A percentile compares a stretch with the other conserved stretches of the same genome.
These are phyloP conservation scores for Beauveria sp. DNA, from an alignment of 2,329 filamentous ascomycete genomes.

Conservation along the genomic window DNA sequence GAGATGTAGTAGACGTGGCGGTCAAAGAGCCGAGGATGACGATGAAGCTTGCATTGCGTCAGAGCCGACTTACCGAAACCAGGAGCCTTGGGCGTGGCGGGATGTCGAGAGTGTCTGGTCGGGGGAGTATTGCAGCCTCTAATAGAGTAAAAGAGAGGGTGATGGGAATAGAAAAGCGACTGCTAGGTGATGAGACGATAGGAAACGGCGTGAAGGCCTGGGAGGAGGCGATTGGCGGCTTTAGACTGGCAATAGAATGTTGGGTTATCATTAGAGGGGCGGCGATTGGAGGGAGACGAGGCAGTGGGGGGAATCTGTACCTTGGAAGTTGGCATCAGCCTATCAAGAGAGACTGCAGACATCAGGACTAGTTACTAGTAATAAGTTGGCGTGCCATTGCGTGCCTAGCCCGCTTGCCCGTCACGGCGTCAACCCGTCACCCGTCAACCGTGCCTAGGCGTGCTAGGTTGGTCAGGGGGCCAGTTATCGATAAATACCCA, in stretches of 20 bases:
- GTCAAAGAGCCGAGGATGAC: not conserved
- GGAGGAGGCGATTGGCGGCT: conserved; percentile 7
- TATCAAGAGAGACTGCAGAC: too few relatives aligned
- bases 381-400: too few relatives aligned
- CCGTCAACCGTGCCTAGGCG: too few relatives aligned
- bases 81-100: not conserved
- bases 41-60: conserved; percentile 7
- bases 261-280: conserved; percentile 10
- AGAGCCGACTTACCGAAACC: conserved; percentile 10
- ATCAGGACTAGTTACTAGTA: too few relatives aligned
- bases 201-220: not conserved
- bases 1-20: not conserved
- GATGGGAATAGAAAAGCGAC: not conserved
- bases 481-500: too few relatives aligned
- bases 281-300: conserved; percentile 8
- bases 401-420: too few relatives aligned
- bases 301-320: conserved; percentile 3
- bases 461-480: too few relatives aligned
- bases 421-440: too few relatives aligned
- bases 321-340: too few relatives aligned
- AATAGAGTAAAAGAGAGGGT: not conserved
- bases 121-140: not conserved
- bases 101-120: not conserved
- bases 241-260: conserved; percentile 6
- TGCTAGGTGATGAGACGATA: not conserved